phyloP scores from a whole-genome alignment of 257 asterid species.

The Salvia hispanica region DNA sequence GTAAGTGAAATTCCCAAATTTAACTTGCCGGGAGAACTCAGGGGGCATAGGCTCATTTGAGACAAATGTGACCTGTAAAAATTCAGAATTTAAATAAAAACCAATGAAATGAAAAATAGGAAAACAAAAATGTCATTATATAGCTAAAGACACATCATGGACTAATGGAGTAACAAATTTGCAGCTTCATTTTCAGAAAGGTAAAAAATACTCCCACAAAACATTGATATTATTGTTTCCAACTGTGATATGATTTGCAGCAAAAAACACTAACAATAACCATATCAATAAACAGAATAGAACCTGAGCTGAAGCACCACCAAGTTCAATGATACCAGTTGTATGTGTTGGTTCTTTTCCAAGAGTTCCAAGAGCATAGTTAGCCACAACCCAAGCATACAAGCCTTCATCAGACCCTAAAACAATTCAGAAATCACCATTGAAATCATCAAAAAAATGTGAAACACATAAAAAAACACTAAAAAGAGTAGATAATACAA shows the following conservation, averaged over 20 bases:
- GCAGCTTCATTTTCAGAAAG: constrained; percentile 18
- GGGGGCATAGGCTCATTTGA: constrained; percentile 77
- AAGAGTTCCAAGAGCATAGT: constrained; percentile 92
- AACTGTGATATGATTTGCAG: constrained; percentile 12
- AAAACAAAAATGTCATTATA: background rate
- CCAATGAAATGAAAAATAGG: background rate
- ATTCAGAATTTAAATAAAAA: background rate
- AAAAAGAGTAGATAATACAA: constrained; percentile 6
- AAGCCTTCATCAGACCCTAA: constrained; percentile 96
- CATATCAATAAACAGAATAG: constrained; percentile 26
- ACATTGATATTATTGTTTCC: constrained; percentile 1
- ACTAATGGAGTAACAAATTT: constrained; percentile 4
- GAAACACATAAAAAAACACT: background rate
- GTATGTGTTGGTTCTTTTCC: constrained; percentile 85
- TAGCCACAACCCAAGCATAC: constrained; percentile 98
- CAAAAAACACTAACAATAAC: constrained; percentile 4
- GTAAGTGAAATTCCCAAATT: constrained; percentile 75
- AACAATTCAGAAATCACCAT: constrained; percentile 20
- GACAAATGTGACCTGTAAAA: constrained; percentile 78
- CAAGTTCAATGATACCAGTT: constrained; percentile 96
- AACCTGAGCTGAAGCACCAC: constrained; percentile 99
- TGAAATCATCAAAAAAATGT: constrained; percentile 12
- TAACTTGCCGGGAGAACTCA: constrained; percentile 59
- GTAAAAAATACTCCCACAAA: constrained; percentile 16
- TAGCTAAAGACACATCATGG: constrained; percentile 11